Conservation (phyloP, 768 basidiomycete species). For the Pulveroboletus ravenelii region DNA sequence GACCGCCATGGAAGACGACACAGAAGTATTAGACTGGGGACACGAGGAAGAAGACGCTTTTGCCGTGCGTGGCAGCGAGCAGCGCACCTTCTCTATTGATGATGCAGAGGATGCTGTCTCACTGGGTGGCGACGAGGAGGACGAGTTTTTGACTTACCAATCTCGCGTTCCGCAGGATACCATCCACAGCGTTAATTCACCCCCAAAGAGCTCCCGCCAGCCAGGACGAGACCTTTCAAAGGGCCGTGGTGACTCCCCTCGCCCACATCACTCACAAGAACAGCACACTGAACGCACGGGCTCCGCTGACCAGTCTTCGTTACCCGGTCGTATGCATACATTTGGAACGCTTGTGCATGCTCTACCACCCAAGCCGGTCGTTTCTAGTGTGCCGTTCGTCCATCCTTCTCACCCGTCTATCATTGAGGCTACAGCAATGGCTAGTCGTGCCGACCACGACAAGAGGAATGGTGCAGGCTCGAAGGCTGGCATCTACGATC, state of each 20-base stretch:
- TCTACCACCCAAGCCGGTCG: conserved; percentile 61
- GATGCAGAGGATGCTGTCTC: conserved; percentile 63
- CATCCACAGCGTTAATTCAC: conserved; percentile 10
- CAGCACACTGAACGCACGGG: conserved; percentile 11
- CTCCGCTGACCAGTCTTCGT: conserved; percentile 18
- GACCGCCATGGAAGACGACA: conserved; percentile 58
- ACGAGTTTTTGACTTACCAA: conserved; percentile 49
- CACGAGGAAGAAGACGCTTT: conserved; percentile 44
- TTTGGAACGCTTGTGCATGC: conserved; percentile 54
- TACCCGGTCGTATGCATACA: conserved; percentile 21
- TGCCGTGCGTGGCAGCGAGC: conserved; percentile 41
- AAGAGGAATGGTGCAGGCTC: conserved; percentile 35
- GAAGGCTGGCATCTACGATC: conserved; percentile 24
- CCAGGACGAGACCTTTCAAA: conserved; percentile 12
- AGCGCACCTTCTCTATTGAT: conserved; percentile 28
- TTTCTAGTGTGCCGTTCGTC: conserved; percentile 46
- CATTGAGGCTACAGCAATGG: conserved; percentile 60
- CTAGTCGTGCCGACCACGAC: conserved; percentile 41
- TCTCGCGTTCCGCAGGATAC: conserved; percentile 31
- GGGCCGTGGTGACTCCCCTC: conserved; percentile 2
- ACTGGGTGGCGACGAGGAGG: conserved; percentile 68
- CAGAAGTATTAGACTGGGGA: conserved; percentile 69
- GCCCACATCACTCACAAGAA: conserved; percentile 6
- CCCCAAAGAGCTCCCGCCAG: conserved; percentile 14
- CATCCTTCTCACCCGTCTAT: conserved; percentile 55